Percentiles rank a stretch among this genome's conserved stretches.
Evolutionary conservation across 306 rosid species (phyloP).

Genomic region (Cucurbita moschata): DNA sequence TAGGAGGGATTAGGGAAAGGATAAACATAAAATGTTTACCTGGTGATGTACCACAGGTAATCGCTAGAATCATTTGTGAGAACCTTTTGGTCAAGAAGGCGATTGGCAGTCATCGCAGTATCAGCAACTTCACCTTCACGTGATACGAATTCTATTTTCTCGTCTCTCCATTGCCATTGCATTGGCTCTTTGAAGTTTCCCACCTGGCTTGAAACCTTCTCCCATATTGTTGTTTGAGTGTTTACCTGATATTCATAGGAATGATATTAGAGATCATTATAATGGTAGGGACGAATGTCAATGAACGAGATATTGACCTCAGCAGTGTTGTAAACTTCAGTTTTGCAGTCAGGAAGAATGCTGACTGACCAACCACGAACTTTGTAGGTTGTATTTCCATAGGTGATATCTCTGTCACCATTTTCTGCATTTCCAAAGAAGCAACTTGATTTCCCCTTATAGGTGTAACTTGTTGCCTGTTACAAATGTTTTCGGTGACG

Average conservation of each 20-base stretch:
- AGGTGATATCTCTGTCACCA: slow-evolving; percentile 25
- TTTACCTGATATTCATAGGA: slow-evolving; percentile 7
- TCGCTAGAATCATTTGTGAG: slow-evolving; percentile 29
- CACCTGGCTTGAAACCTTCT: not conserved
- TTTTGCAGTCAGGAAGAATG: slow-evolving; percentile 36
- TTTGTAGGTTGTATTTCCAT: slow-evolving; percentile 2
- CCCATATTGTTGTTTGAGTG: slow-evolving; percentile 39
- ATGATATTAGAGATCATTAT: not conserved
- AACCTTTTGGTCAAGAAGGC: slow-evolving; percentile 32
- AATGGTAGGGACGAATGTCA: too few relatives aligned
- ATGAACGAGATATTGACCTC: slow-evolving; percentile 6
- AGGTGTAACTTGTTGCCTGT: slow-evolving; percentile 31
- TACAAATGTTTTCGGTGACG: not conserved
- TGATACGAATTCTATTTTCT: slow-evolving; percentile 13
- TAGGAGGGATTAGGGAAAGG: not conserved
- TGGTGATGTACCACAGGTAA: slow-evolving; percentile 44
- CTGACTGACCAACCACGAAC: slow-evolving; percentile 58
- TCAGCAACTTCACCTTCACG: slow-evolving; percentile 9
- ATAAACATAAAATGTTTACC: slow-evolving; percentile 7
- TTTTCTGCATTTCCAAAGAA: slow-evolving; percentile 29
- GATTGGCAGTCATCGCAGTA: not conserved
- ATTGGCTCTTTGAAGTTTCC: slow-evolving; percentile 22
- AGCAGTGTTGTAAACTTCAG: slow-evolving; percentile 42
- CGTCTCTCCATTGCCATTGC: slow-evolving; percentile 42
- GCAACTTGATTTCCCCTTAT: slow-evolving; percentile 26